phyloP scores from a whole-genome alignment of 495 filamentous ascomycete species.

The Jackrogersella multiformis region DNA sequence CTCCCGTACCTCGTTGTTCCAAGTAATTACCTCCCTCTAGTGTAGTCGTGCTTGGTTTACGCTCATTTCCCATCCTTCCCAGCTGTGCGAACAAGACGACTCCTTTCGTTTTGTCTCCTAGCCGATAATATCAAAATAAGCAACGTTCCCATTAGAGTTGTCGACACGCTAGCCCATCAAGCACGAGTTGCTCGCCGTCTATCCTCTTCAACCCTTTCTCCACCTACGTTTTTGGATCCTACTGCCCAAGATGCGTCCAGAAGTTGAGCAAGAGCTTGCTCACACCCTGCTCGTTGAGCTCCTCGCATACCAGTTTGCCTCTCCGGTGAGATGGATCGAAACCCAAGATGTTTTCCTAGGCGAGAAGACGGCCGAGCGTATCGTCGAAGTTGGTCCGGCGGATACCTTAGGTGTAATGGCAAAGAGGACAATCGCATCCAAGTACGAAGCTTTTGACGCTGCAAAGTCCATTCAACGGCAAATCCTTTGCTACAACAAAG shows the following conservation, averaged over 20 bases:
- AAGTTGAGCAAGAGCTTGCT: constrained; percentile 97
- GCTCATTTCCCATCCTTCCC: constrained; percentile 19
- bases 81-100: constrained; percentile 3
- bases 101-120: background rate
- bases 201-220: constrained; percentile 13
- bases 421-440: constrained; percentile 91
- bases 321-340: constrained; percentile 98
- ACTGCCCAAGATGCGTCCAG: constrained; percentile 85
- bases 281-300: constrained; percentile 98
- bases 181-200: background rate
- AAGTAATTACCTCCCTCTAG: background rate
- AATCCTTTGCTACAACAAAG: constrained; percentile 99
- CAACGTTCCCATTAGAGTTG: constrained; percentile 22
- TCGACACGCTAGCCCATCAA: constrained; percentile 16
- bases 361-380: constrained; percentile 93
- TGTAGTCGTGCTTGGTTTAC: constrained; percentile 31
- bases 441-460: constrained; percentile 99
- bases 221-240: constrained; percentile 43
- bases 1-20: constrained; percentile 1
- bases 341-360: constrained; percentile 99
- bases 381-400: constrained; percentile 96
- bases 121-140: constrained; percentile 10
- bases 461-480: constrained; percentile 94
- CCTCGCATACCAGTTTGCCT: constrained; percentile 98
- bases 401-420: constrained; percentile 99